Conservation (phyloP, 2,329 filamentous ascomycete species). For the Arthrobotrys sphaeroides region DNA sequence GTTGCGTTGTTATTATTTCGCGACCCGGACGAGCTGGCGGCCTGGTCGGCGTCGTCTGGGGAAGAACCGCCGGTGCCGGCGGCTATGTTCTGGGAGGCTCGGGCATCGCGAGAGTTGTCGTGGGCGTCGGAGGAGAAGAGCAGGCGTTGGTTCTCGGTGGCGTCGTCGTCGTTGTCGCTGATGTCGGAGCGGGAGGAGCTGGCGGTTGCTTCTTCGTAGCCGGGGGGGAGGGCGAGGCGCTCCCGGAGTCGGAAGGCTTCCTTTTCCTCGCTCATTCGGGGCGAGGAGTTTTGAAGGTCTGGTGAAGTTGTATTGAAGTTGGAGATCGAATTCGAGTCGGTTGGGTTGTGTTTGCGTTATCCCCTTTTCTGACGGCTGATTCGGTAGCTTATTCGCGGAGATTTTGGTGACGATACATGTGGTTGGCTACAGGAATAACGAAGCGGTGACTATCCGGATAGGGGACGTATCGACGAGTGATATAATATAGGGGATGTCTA, state of each 20-base stretch:
- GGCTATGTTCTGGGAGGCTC: no score
- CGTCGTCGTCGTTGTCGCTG: conserved; percentile 51
- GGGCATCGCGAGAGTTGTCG: neutral
- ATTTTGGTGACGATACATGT: no score
- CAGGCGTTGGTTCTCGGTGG: conserved; percentile 41
- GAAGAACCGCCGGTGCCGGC: no score
- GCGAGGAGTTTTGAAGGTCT: neutral
- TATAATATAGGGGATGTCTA: no score
- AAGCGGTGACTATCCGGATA: no score
- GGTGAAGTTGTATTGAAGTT: neutral
- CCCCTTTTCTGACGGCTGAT: neutral
- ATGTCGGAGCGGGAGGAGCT: conserved; percentile 44
- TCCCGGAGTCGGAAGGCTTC: conserved; percentile 53
- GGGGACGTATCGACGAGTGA: no score
- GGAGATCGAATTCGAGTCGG: neutral
- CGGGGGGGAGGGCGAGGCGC: conserved; percentile 50
- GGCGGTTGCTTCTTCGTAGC: conserved; percentile 51
- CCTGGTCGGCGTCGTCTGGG: neutral
- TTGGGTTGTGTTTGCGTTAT: neutral
- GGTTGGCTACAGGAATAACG: no score
- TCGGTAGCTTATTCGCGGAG: no score
- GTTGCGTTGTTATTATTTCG: conserved; percentile 62
- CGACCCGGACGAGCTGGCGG: conserved; percentile 27
- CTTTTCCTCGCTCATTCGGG: conserved; percentile 53
- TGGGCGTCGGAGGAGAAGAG: conserved; percentile 39